Evolutionary conservation across 148 eudicot species (phyloP).

Genomic region (Hydrangea macrophylla): DNA sequence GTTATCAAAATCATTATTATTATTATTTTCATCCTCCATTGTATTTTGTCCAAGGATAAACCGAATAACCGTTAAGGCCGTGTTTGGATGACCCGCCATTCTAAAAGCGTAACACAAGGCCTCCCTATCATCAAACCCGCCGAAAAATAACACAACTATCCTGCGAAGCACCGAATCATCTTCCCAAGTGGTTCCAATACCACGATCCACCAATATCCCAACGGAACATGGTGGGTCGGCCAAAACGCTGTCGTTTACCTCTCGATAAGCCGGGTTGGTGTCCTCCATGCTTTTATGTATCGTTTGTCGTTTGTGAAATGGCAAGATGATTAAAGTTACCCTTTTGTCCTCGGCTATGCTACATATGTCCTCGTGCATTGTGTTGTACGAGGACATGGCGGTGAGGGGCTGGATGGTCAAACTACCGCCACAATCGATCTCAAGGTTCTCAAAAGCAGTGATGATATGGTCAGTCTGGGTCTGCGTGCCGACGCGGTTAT

Average conservation of each 20-base stretch:
- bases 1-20: neutral
- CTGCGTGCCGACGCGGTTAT: no score
- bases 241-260: constrained; percentile 12
- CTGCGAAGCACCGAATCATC: neutral
- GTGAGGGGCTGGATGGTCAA: constrained; percentile 16
- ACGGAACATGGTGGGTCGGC: constrained; percentile 17
- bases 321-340: constrained; percentile 13
- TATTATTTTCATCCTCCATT: neutral
- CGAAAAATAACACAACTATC: constrained; percentile 15
- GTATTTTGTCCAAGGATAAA: constrained; percentile 4
- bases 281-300: constrained; percentile 18
- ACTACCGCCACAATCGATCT: neutral
- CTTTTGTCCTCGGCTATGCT: constrained; percentile 20
- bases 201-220: constrained; percentile 19
- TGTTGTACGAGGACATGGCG: constrained; percentile 10
- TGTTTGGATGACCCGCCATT: constrained; percentile 20
- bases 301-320: constrained; percentile 19
- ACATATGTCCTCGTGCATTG: constrained; percentile 22
- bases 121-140: constrained; percentile 22
- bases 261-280: constrained; percentile 16
- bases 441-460: constrained; percentile 8
- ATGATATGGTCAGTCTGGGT: constrained; percentile 2
- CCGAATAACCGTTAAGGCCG: constrained; percentile 20
- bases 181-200: neutral
- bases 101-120: constrained; percentile 17